Evolutionary conservation across 306 rosid species (phyloP).

Genomic region (Vachellia pachyceras): DNA sequence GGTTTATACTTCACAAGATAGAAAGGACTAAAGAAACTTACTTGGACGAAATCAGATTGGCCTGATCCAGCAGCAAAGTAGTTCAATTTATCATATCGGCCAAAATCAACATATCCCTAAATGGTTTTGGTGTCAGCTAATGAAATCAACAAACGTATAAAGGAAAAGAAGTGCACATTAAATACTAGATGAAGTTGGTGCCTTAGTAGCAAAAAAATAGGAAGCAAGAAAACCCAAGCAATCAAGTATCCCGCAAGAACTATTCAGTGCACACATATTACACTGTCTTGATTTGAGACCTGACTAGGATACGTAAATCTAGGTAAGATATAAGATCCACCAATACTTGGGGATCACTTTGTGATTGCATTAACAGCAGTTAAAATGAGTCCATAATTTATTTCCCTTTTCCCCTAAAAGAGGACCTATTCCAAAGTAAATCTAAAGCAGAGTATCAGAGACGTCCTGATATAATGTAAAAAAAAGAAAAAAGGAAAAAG

Average conservation of each 20-base stretch:
- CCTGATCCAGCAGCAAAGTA: slow-evolving; percentile 83
- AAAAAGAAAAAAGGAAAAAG: neutral
- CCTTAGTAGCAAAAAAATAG: slow-evolving; percentile 6
- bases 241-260: slow-evolving; percentile 6
- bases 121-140: slow-evolving; percentile 41
- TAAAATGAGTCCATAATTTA: neutral
- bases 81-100: slow-evolving; percentile 74
- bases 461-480: neutral
- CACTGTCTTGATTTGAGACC: slow-evolving; percentile 3
- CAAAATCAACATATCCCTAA: slow-evolving; percentile 91
- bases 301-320: neutral
- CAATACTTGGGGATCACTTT: neutral
- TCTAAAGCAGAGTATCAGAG: neutral
- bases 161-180: slow-evolving; percentile 31
- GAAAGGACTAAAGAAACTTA: slow-evolving; percentile 49
- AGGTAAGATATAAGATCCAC: slow-evolving; percentile 18
- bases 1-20: neutral
- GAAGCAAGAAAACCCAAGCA: slow-evolving; percentile 21
- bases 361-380: slow-evolving; percentile 4
- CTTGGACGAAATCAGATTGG: slow-evolving; percentile 77
- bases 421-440: neutral
- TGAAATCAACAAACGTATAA: slow-evolving; percentile 30
- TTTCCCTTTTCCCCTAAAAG: neutral
- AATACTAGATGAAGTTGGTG: slow-evolving; percentile 3
- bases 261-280: slow-evolving; percentile 16